Evolutionary conservation across 495 filamentous ascomycete genomes (phyloP).

Genomic region (Clavariopsis aquatica): DNA sequence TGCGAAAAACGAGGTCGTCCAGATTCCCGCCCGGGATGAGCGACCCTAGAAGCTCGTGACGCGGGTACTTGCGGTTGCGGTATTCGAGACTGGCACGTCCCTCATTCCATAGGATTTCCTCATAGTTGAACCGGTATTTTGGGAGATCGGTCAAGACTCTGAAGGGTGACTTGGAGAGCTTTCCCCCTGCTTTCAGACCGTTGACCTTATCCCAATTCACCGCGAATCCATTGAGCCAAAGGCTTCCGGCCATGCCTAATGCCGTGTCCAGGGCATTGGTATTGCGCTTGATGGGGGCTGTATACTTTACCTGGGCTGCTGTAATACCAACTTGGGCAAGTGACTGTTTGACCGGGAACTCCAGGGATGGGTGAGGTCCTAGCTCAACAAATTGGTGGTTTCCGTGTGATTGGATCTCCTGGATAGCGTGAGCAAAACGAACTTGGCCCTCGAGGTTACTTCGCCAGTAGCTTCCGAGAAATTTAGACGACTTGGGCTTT

Average conservation of each 20-base stretch:
- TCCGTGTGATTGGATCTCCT: not conserved
- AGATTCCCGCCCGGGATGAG: not conserved
- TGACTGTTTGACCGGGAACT: not conserved
- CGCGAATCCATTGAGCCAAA: not conserved
- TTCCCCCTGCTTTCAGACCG: not conserved
- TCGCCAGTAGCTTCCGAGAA: slow-evolving; percentile 11
- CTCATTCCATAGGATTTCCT: not conserved
- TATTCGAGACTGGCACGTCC: not conserved
- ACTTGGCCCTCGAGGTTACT: slow-evolving; percentile 12
- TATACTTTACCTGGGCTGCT: not conserved
- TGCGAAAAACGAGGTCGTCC: not conserved
- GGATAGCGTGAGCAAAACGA: not conserved
- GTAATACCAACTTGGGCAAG: not conserved
- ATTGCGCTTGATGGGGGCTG: not conserved
- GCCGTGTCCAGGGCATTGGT: not conserved
- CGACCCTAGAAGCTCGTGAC: slow-evolving; percentile 2
- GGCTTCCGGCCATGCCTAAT: not conserved
- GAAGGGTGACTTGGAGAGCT: not conserved
- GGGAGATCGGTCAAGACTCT: slow-evolving; percentile 5
- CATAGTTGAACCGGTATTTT: slow-evolving; percentile 8
- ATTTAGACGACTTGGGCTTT: not conserved
- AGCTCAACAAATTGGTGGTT: slow-evolving; percentile 7
- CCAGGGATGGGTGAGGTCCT: slow-evolving; percentile 14
- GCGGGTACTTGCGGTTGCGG: not conserved
- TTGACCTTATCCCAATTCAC: not conserved